Conservation (phyloP, 441 rosid genomes). For the Viola pubescens region DNA sequence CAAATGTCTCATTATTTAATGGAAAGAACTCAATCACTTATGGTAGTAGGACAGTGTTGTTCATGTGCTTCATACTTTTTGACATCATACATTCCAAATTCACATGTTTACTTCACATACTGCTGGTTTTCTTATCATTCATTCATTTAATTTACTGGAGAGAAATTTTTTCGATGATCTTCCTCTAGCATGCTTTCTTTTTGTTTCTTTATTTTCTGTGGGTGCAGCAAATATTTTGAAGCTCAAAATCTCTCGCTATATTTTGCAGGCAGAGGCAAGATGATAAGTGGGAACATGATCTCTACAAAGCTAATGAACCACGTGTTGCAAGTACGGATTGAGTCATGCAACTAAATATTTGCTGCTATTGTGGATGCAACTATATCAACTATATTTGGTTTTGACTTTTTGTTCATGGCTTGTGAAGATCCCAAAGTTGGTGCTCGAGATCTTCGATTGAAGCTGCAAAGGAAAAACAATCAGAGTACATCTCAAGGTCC, state of each 20-base stretch:
- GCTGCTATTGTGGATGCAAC: conserved; percentile 33
- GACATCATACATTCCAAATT: too few species aligned
- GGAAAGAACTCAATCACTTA: too few species aligned
- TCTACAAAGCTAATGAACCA: conserved; percentile 43
- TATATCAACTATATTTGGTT: conserved; percentile 29
- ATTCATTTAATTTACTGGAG: too few species aligned
- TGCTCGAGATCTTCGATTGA: conserved; percentile 78
- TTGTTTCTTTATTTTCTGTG: too few species aligned
- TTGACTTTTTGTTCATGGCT: conserved; percentile 36
- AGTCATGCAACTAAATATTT: conserved; percentile 24
- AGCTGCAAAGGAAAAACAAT: conserved; percentile 66
- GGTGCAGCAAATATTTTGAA: too few species aligned
- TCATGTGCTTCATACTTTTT: too few species aligned
- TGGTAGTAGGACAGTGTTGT: too few species aligned
- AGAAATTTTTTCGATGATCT: too few species aligned
- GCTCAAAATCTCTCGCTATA: not conserved
- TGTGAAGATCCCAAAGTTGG: conserved; percentile 63
- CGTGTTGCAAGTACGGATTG: conserved; percentile 57
- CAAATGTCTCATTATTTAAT: too few species aligned
- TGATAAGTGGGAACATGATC: conserved; percentile 99
- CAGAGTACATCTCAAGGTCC: conserved; percentile 44
- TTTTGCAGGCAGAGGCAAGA: conserved; percentile 83
- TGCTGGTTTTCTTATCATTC: too few species aligned
- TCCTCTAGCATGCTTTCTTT: too few species aligned
- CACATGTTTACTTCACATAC: too few species aligned